Percentiles rank a stretch among this genome's conserved stretches.
Evolutionary conservation across 164 flowering plant species (phyloP).

Genomic region (Nymphaea thermarum): DNA sequence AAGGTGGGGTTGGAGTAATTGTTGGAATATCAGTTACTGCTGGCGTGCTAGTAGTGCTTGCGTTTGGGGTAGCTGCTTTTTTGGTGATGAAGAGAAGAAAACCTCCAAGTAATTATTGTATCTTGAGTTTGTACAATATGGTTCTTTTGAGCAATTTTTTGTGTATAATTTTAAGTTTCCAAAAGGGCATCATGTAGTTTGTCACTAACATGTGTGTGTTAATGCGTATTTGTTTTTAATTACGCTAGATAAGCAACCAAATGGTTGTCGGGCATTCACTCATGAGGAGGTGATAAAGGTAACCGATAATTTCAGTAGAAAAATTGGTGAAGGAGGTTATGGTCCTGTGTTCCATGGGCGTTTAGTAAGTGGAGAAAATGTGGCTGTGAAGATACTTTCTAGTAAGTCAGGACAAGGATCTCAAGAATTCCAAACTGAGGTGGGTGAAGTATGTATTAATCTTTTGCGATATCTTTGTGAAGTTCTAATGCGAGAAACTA

Average conservation of each 20-base stretch:
- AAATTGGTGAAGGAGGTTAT: constrained; percentile 40
- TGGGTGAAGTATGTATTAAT: background rate
- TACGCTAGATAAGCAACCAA: background rate
- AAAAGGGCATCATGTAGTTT: too few species aligned
- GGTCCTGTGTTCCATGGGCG: constrained; percentile 38
- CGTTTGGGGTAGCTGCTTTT: too few species aligned
- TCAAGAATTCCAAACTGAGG: constrained; percentile 34
- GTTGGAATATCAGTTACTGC: too few species aligned
- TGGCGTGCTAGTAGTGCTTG: too few species aligned
- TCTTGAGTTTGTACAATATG: too few species aligned
- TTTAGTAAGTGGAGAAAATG: constrained; percentile 17
- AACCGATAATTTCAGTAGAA: constrained; percentile 23
- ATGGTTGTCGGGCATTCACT: constrained; percentile 9
- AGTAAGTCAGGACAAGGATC: constrained; percentile 23
- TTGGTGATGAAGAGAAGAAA: too few species aligned
- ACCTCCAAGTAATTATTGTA: too few species aligned
- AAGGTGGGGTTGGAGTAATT: too few species aligned
- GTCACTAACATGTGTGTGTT: too few species aligned
- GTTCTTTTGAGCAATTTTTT: too few species aligned
- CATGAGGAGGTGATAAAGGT: constrained; percentile 21
- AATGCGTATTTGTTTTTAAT: too few species aligned
- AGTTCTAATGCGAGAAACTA: background rate
- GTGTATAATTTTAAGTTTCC: too few species aligned
- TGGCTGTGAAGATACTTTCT: constrained; percentile 46
- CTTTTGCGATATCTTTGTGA: background rate